Conservation (phyloP, 352 stramenopile species). For the Phytophthora sansomeana region DNA sequence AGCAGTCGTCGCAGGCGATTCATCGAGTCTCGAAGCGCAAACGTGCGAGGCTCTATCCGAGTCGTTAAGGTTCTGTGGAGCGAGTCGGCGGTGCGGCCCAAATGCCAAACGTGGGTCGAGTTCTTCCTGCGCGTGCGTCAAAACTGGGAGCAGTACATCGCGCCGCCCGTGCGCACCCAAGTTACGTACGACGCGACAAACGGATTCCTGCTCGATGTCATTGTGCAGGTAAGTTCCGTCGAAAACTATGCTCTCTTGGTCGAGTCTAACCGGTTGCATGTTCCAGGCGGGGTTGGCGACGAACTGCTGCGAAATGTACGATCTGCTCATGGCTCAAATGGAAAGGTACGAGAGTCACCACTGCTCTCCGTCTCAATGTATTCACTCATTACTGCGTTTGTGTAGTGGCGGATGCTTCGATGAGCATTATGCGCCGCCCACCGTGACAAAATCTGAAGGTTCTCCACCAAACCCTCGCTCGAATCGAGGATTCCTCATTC, state of each 20-base stretch:
- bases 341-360: slow-evolving; percentile 33
- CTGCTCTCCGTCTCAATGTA: neutral
- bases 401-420: slow-evolving; percentile 64
- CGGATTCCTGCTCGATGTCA: slow-evolving; percentile 57
- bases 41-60: slow-evolving; percentile 52
- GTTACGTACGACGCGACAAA: slow-evolving; percentile 71
- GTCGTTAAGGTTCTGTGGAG: slow-evolving; percentile 92
- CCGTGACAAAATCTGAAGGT: slow-evolving; percentile 48
- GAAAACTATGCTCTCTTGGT: neutral
- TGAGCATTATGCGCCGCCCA: slow-evolving; percentile 49
- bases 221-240: slow-evolving; percentile 67
- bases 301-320: slow-evolving; percentile 43
- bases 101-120: slow-evolving; percentile 43
- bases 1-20: slow-evolving; percentile 15
- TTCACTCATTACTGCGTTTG: neutral
- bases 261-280: neutral
- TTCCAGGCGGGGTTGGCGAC: slow-evolving; percentile 46
- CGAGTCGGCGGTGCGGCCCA: slow-evolving; percentile 51
- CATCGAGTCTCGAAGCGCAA: slow-evolving; percentile 85
- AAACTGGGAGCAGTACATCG: slow-evolving; percentile 51
- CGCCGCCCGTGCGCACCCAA: slow-evolving; percentile 56
- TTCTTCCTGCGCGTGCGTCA: slow-evolving; percentile 27
- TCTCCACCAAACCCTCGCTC: slow-evolving; percentile 20
- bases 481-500: slow-evolving; percentile 37
- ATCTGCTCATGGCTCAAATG: slow-evolving; percentile 54